Conservation (phyloP, 2,329 filamentous ascomycete genomes). For the Colletotrichum sp. region DNA sequence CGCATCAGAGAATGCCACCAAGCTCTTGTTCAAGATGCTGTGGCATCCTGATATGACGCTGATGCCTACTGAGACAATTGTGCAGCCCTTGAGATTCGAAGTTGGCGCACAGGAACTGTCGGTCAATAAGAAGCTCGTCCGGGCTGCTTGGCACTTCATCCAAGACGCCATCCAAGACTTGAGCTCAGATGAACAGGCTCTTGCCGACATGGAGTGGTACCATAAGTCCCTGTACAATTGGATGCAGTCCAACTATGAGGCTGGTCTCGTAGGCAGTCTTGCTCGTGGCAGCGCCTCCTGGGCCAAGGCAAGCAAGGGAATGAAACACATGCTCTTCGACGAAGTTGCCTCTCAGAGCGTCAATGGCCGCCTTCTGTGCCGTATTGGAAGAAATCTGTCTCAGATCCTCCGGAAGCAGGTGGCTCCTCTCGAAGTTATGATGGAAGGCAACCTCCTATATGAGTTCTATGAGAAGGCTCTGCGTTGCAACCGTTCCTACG, state of each 20-base stretch:
- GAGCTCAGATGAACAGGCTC: not conserved
- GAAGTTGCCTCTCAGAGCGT: conserved; percentile 1
- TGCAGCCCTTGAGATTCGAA: not conserved
- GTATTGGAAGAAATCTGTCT: not conserved
- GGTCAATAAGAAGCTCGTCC: not conserved
- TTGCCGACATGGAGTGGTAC: not conserved
- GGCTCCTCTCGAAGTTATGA: conserved; percentile 12
- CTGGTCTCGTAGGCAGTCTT: not conserved
- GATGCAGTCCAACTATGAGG: conserved; percentile 1
- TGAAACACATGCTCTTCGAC: conserved; percentile 15
- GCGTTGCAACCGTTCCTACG: not conserved
- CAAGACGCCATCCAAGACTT: not conserved
- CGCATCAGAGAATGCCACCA: not conserved
- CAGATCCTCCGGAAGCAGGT: not conserved
- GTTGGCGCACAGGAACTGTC: not conserved
- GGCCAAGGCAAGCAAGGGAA: not conserved
- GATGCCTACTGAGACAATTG: not conserved
- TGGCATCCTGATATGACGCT: conserved; percentile 9
- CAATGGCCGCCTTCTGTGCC: not conserved
- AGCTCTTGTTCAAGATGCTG: conserved; percentile 4
- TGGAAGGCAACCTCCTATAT: conserved; percentile 10
- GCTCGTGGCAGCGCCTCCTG: not conserved
- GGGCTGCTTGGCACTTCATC: conserved; percentile 1
- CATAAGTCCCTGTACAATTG: conserved; percentile 1
- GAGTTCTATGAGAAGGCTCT: conserved; percentile 12